Evolutionary conservation across 2,329 filamentous ascomycete genomes (phyloP).

Genomic region (Pleurostoma richardsiae): DNA sequence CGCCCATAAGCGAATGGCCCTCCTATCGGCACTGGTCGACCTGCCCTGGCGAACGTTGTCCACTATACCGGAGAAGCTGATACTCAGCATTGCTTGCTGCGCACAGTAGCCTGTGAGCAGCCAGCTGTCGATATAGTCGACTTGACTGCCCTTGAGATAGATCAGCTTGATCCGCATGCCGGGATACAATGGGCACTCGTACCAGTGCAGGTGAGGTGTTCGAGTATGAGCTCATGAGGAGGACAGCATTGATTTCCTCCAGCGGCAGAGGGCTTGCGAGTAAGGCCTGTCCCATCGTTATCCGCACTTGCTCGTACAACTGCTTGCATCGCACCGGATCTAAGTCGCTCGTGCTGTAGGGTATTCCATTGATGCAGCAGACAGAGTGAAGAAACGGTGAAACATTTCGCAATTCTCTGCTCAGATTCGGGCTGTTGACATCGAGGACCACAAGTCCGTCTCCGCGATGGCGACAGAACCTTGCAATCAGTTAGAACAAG

Average conservation of each 20-base stretch:
- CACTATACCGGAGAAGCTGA: slow-evolving; percentile 31
- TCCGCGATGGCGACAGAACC: slow-evolving; percentile 1
- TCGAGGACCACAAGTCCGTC: background rate
- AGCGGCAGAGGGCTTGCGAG: slow-evolving; percentile 31
- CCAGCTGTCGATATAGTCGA: slow-evolving; percentile 37
- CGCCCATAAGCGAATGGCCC: slow-evolving; percentile 1
- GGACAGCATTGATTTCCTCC: slow-evolving; percentile 32
- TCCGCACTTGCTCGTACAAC: slow-evolving; percentile 31
- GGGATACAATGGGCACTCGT: background rate
- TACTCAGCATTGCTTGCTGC: slow-evolving; percentile 36
- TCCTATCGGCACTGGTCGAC: slow-evolving; percentile 1
- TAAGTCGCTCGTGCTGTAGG: slow-evolving; percentile 10
- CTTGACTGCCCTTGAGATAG: background rate
- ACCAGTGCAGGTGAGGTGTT: slow-evolving; percentile 8
- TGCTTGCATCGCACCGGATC: slow-evolving; percentile 13
- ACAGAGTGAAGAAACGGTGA: slow-evolving; percentile 34
- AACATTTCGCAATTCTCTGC: slow-evolving; percentile 19
- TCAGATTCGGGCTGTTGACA: background rate
- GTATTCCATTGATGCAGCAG: slow-evolving; percentile 31
- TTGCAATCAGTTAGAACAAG: background rate
- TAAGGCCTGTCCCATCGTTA: slow-evolving; percentile 30
- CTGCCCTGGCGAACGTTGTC: background rate
- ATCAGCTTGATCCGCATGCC: too few species aligned
- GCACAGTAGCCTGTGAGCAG: slow-evolving; percentile 34
- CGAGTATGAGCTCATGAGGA: slow-evolving; percentile 30